Percentiles rank a stretch among this genome's conserved stretches.
These are phyloP conservation scores for Spathaspora hagerdaliae DNA, from an alignment of 805 yeast species.

Conservation along the genomic window DNA sequence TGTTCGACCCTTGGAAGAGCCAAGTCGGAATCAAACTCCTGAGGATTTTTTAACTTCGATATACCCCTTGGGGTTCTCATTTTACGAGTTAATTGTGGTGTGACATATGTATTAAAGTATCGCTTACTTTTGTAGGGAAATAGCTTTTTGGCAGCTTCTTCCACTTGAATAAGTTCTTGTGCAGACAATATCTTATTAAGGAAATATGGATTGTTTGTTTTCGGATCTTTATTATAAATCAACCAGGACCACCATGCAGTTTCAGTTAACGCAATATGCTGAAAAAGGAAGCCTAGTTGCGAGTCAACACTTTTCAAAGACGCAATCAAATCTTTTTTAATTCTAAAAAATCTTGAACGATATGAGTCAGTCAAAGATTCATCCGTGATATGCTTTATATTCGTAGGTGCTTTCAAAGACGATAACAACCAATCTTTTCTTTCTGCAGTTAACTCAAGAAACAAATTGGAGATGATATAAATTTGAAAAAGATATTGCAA, in stretches of 20 bases:
- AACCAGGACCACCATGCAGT: constrained; percentile 40
- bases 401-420: constrained; percentile 20
- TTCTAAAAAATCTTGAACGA: constrained; percentile 12
- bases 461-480: constrained; percentile 25
- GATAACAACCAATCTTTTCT: constrained; percentile 19
- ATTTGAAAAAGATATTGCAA: constrained; percentile 5
- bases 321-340: constrained; percentile 24
- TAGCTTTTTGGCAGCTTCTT: constrained; percentile 13
- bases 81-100: constrained; percentile 39
- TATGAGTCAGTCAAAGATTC: constrained; percentile 14
- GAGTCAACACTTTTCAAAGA: constrained; percentile 19
- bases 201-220: constrained; percentile 25
- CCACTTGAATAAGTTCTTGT: constrained; percentile 16
- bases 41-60: constrained; percentile 10
- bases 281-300: constrained; percentile 23
- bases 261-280: constrained; percentile 24
- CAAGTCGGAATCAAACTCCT: constrained; percentile 4
- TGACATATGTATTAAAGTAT: constrained; percentile 38
- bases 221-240: constrained; percentile 32
- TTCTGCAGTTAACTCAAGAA: constrained; percentile 22
- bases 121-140: constrained; percentile 29
- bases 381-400: constrained; percentile 35
- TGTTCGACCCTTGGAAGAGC: constrained; percentile 11
- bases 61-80: constrained; percentile 35
- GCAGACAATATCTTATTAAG: constrained; percentile 15